These are phyloP conservation scores for Umbellularia californica DNA, from an alignment of 164 flowering plant genomes.

Conservation along the genomic window DNA sequence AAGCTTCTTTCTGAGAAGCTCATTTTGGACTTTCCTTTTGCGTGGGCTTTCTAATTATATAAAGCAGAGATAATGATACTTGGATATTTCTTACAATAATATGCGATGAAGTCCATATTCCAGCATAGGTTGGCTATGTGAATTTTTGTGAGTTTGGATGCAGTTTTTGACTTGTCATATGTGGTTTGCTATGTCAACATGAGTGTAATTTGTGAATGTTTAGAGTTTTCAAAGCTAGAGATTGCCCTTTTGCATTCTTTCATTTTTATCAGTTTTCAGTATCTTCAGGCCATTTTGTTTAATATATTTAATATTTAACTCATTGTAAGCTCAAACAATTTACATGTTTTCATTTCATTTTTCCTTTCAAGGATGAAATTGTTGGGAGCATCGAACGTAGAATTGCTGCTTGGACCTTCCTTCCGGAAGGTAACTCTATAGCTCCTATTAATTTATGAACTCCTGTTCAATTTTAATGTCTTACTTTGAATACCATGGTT, in stretches of 20 bases:
- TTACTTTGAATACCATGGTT: neutral
- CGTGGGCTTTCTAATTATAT: no score
- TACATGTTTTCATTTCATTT: constrained; percentile 5
- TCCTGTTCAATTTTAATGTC: neutral
- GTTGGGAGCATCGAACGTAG: constrained; percentile 58
- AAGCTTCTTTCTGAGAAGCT: no score
- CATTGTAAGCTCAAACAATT: neutral
- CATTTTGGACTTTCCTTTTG: no score
- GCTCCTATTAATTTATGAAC: neutral
- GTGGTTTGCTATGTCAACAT: no score
- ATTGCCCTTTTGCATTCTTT: neutral
- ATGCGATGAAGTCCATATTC: no score
- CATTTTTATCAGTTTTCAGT: neutral
- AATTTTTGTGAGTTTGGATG: no score
- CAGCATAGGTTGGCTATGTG: no score
- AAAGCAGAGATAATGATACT: no score
- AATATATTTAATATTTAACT: no score
- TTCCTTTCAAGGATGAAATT: constrained; percentile 44
- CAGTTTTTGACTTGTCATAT: no score
- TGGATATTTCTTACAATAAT: no score
- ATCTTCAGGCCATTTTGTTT: neutral
- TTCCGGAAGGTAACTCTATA: constrained; percentile 55
- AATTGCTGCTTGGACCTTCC: constrained; percentile 76
- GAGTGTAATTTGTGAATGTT: neutral
- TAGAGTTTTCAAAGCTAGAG: neutral